These are phyloP conservation scores for Capniomyces stellatus DNA, from an alignment of 371 early-diverging fungal species.

Conservation along the genomic window DNA sequence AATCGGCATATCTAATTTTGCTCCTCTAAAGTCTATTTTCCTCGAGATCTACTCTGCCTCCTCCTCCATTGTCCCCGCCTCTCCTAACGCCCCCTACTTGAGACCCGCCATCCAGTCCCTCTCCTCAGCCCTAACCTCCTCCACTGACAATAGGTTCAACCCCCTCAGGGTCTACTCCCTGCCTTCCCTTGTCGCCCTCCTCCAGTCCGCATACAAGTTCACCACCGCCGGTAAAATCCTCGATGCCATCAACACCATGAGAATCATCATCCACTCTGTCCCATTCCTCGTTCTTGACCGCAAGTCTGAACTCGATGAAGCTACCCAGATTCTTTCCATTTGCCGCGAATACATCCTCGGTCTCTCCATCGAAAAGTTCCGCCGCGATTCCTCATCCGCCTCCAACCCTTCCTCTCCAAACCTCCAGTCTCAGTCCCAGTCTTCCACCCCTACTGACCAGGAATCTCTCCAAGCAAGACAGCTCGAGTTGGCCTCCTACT, in stretches of 20 bases:
- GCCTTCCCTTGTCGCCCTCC: constrained; percentile 13
- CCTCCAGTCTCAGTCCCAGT: constrained; percentile 26
- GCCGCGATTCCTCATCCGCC: constrained; percentile 36
- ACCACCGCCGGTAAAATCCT: constrained; percentile 57
- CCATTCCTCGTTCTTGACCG: constrained; percentile 42
- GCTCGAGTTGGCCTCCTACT: constrained; percentile 83
- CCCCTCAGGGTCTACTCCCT: constrained; percentile 30
- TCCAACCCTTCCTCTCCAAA: constrained; percentile 34
- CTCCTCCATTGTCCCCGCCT: constrained; percentile 40
- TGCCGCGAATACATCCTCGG: constrained; percentile 85
- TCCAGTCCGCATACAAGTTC: constrained; percentile 60
- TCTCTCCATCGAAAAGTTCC: constrained; percentile 56
- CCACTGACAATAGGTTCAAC: not conserved
- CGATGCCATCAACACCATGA: constrained; percentile 56
- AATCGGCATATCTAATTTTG: constrained; percentile 74
- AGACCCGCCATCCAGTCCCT: constrained; percentile 20
- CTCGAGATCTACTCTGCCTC: constrained; percentile 60
- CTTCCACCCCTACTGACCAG: constrained; percentile 37
- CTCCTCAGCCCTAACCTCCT: constrained; percentile 1
- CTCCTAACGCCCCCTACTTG: constrained; percentile 39
- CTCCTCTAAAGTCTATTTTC: constrained; percentile 70
- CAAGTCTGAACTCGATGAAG: constrained; percentile 47
- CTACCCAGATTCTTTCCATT: constrained; percentile 49
- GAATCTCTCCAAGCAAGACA: too few relatives aligned
- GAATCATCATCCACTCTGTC: constrained; percentile 47